These are phyloP conservation scores for Candida maris DNA, from an alignment of 805 yeast genomes.

Conservation along the genomic window DNA sequence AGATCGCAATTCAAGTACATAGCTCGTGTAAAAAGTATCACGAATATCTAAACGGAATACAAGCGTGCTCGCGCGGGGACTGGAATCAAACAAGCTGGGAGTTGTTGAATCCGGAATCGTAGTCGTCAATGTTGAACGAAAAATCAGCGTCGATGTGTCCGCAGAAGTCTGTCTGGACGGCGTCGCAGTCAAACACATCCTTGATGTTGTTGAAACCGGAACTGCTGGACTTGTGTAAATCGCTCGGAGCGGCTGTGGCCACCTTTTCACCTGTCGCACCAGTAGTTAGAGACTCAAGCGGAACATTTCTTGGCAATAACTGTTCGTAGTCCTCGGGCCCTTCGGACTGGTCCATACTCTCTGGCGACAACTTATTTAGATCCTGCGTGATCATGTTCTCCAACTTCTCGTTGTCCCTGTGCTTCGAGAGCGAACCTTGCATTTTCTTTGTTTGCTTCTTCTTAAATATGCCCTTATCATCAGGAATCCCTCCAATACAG, in stretches of 20 bases:
- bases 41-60: background rate
- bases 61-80: background rate
- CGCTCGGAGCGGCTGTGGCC: conserved; percentile 5
- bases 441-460: conserved; percentile 8
- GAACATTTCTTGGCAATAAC: background rate
- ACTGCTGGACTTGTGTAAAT: conserved; percentile 5
- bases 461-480: conserved; percentile 27
- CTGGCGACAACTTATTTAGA: conserved; percentile 3
- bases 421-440: conserved; percentile 1
- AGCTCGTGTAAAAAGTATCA: background rate
- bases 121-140: conserved; percentile 24
- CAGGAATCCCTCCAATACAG: conserved; percentile 68
- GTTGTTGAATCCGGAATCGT: conserved; percentile 9
- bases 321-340: background rate
- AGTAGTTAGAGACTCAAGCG: background rate
- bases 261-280: background rate
- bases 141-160: conserved; percentile 17
- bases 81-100: background rate
- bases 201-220: conserved; percentile 8
- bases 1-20: background rate
- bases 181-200: conserved; percentile 13
- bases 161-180: conserved; percentile 7
- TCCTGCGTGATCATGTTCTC: conserved; percentile 9
- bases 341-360: background rate
- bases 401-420: conserved; percentile 3